Base-by-base conservation (phyloP, 192 early-diverging fungal genomes). In the Lobosporangium transversale region DNA sequence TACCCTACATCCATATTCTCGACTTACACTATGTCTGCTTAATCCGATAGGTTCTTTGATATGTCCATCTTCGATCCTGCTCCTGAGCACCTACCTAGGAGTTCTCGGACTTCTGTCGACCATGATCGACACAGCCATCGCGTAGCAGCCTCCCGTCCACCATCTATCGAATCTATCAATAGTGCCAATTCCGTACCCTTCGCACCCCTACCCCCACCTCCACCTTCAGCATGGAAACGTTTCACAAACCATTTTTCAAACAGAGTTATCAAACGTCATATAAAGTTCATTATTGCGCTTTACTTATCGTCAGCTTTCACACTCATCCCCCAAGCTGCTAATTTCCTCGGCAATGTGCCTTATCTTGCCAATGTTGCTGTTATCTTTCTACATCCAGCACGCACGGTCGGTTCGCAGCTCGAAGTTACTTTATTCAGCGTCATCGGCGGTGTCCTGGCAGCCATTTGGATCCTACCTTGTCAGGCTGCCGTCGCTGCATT, bases 361-460 rank as follows among this genome's bases (percentile, higher is more conserved):
- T 81, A 67, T 42, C 7, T 85, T 27, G 58, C 60, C 31, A 65
- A 62, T 18, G 67, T 78, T 7, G 76, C 68, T 26, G 66, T 80
- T 3, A 50, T 85, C n/a, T 85, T 85, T 40, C 79, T 79, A 21
- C 84, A 85, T 23, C 84, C 84, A 17, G 62, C 75, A 31, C 69
- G 84, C 33, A 82, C 79, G 2, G 73, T 84, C 55, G 85, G 85
- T 3, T 79, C 85, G 8, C 82, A 84, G 43, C 54, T 86, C 8
- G 85, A 86, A 23, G 78, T 81, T 0, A 82, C 85, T 4, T 32
- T 86, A 1, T 82, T 81, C 17, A 61, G 79, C 27, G 53, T 79
- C 2, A 29, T 86, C 14, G 85, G 85, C 45, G 65, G 59, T 3
- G 49, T 79, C 15, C 35, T 76, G 2, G 82, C 75, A 7, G 75